These are phyloP conservation scores for Yamadazyma scolyti DNA, from an alignment of 805 yeast genomes.

Conservation along the genomic window DNA sequence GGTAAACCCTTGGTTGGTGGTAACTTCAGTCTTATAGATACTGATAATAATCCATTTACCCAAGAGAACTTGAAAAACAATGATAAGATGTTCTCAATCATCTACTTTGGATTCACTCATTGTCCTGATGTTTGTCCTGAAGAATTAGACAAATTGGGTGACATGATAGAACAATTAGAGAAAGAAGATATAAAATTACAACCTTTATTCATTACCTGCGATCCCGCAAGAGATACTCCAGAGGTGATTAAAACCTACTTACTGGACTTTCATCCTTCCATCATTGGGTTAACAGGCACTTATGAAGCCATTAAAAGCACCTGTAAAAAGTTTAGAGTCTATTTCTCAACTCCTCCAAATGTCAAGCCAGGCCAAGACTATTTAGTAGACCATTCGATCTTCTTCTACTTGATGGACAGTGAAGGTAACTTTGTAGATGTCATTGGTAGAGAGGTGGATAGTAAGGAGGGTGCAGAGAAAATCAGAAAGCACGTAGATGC, in stretches of 20 bases:
- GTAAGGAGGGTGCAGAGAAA: slow-evolving; percentile 70
- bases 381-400: slow-evolving; percentile 94
- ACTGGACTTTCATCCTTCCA: slow-evolving; percentile 83
- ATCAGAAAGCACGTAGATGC: slow-evolving; percentile 73
- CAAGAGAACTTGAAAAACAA: slow-evolving; percentile 58
- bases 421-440: slow-evolving; percentile 96
- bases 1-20: slow-evolving; percentile 96
- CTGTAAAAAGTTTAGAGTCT: slow-evolving; percentile 89
- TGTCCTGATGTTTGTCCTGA: slow-evolving; percentile 99
- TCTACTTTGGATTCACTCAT: slow-evolving; percentile 96
- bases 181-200: slow-evolving; percentile 58
- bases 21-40: slow-evolving; percentile 70
- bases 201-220: slow-evolving; percentile 93
- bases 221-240: slow-evolving; percentile 92
- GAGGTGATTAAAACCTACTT: slow-evolving; percentile 79
- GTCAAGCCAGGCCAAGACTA: slow-evolving; percentile 96
- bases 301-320: slow-evolving; percentile 79
- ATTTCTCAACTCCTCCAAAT: slow-evolving; percentile 94
- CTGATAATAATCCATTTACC: slow-evolving; percentile 70
- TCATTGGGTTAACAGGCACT: slow-evolving; percentile 88
- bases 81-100: slow-evolving; percentile 59
- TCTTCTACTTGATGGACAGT: slow-evolving; percentile 97
- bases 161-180: slow-evolving; percentile 56
- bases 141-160: slow-evolving; percentile 88
- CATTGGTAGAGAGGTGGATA: slow-evolving; percentile 85